Evolutionary conservation across 2,329 filamentous ascomycete species (phyloP), one percentile per base, ranked within the genome.

Genomic region (Alternaria sp.): DNA sequence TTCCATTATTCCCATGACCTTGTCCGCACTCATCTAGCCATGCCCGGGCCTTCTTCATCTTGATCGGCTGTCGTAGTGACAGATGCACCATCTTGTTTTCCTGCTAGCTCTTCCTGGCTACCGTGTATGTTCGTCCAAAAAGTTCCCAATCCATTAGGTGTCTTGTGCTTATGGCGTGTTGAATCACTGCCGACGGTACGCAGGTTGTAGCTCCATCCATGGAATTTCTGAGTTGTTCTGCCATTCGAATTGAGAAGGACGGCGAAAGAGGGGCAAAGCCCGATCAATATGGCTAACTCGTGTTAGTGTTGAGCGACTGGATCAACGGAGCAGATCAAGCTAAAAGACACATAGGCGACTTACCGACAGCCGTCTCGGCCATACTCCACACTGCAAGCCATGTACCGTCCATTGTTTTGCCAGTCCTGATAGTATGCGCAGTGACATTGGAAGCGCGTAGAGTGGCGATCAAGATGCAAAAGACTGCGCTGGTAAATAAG

Each of bases 271-370:
- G 47, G 33, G 25, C 33, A 28, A n/a, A 45, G 14, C 14, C 37
- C 25, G 26, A 45, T 41, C n/a, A 55, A 20, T 11, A 55, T 5
- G 18, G 53, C 53, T 55, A 3, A 21, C n/a, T 2, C 4, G 37
- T 44, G 33, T 41, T 10, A 26, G 20, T 43, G 18, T 41, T 23
- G 53, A 14, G 47, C 18, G 18, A 18, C 25, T 20, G 3, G 1
- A 33, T 8, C 4, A 33, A 20, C n/a, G 9, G 18, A 51, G 47
- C n/a, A 2, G 55, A 46, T 1, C 23, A 15, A 2, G 69, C 60
- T 4, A 3, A 20, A 6, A 56, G 41, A 60, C 37, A 5, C 4
- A 41, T 60, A 8, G 74, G 21, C 0, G 67, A 4, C 75, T 73
- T 63, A 65, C 68, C 37, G 3, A 44, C 53, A 15, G 53, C 53